Conservation (phyloP, 2,329 filamentous ascomycete species). For the Trichoderma sp. region DNA sequence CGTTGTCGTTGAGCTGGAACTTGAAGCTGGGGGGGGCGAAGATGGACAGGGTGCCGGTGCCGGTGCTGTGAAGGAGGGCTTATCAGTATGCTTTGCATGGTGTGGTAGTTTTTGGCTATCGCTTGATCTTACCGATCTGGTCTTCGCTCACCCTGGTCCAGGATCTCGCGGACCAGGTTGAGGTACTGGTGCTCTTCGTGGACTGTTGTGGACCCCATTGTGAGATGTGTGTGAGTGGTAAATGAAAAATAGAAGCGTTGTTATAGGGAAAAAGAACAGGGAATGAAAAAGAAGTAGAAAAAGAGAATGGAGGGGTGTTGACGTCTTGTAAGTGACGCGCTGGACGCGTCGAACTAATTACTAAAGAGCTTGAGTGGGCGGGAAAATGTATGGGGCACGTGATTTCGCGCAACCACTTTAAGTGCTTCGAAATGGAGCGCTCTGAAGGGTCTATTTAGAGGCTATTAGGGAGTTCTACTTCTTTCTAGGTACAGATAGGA, state of each 20-base stretch:
- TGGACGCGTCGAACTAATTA: background rate
- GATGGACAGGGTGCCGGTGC: conserved; percentile 87
- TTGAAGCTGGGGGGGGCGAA: conserved; percentile 87
- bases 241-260: background rate
- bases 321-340: conserved; percentile 1
- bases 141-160: conserved; percentile 81
- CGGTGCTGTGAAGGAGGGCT: conserved; percentile 64
- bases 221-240: background rate
- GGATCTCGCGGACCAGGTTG: conserved; percentile 81
- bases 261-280: background rate
- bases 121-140: conserved; percentile 72
- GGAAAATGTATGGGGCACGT: conserved; percentile 3
- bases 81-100: background rate
- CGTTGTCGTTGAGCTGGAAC: conserved; percentile 74
- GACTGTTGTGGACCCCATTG: conserved; percentile 30
- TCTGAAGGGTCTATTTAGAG: no score
- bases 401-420: conserved; percentile 15
- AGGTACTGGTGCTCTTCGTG: conserved; percentile 97
- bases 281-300: background rate
- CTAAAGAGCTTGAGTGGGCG: background rate
- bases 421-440: background rate
- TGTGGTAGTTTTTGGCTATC: background rate
- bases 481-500: no score
- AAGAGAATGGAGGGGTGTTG: background rate
- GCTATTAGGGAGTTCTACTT: no score